Evolutionary conservation across 805 yeast species (phyloP), one percentile per base, ranked within the genome.

Genomic region (Myxozyma mucilagina): DNA sequence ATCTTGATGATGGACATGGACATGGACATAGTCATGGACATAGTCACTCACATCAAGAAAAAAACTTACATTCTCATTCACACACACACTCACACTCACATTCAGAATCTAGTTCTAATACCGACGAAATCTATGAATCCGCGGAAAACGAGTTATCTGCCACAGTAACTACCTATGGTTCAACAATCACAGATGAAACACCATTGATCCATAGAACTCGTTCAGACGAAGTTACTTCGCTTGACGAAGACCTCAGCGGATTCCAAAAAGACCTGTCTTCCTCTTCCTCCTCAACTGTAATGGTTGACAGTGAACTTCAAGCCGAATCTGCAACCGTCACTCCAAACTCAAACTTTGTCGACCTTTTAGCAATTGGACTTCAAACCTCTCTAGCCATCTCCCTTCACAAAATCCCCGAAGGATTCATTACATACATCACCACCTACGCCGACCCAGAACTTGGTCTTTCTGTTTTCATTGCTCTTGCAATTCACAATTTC

Each of bases 381-480:
- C 97, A 94, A 73, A 93, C 98, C 0, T 85, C 92, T 6, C 72
- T 92, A 53, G 98, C 96, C 0, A 84, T 93, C 34, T 83, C 96
- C 0, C 75, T 94, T 34, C 99, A 93, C 75, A 92, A 94, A 72
- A 79, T 93, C 31, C 99, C 99, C 0, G 99, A 93, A 74, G 99
- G 99, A 0, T 89, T 93, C 70, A 85, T 93, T 57, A 87, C 96
- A 49, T 93, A 83, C 72, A 88, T 87, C 38, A 91, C 94, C 0
- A 80, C 90, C 1, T 77, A 78, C 59, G 85, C 84, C 0, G 89
- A 87, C 69, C 84, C 87, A 1, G 74, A 79, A 36, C 75, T 91
- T 32, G 97, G 98, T 0, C 68, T 90, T 20, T 81, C 90, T 14
- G 90, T 93, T 11, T 92, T 94, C 70, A 72, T 92, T 20, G 90